Conservation (phyloP, 441 rosid genomes). For the Mallotus repandus region DNA sequence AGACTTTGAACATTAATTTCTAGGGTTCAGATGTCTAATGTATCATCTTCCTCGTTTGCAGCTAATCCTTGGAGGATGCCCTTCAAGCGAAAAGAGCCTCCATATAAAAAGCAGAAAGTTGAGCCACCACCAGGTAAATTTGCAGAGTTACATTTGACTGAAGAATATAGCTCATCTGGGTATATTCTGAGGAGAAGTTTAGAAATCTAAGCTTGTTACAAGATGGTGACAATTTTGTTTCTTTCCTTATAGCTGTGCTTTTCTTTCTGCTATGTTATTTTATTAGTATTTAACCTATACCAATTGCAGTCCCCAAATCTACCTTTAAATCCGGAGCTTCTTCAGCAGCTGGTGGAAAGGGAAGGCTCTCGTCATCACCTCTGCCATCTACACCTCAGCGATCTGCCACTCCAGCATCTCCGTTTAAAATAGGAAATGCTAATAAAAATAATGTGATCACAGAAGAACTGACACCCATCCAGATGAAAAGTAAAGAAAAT, state of each 20-base stretch:
- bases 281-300: constrained; percentile 19
- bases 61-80: constrained; percentile 69
- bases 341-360: constrained; percentile 48
- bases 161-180: neutral
- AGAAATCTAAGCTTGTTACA: neutral
- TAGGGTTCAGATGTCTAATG: neutral
- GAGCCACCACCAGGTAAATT: constrained; percentile 74
- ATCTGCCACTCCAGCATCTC: constrained; percentile 52
- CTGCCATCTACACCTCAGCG: constrained; percentile 64
- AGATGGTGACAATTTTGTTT: constrained; percentile 4
- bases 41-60: constrained; percentile 36
- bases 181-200: neutral
- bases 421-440: constrained; percentile 48
- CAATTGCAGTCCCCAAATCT: constrained; percentile 55
- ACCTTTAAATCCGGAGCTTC: constrained; percentile 48
- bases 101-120: constrained; percentile 75
- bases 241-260: neutral
- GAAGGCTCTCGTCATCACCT: constrained; percentile 70
- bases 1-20: neutral
- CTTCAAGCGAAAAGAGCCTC: constrained; percentile 66
- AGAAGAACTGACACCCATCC: constrained; percentile 43
- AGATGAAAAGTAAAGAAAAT: constrained; percentile 52
- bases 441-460: constrained; percentile 39
- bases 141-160: constrained; percentile 5
- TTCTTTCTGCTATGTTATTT: constrained; percentile 13